Evolutionary conservation across 2,329 filamentous ascomycete genomes (phyloP), one percentile per base, ranked within the genome.

Genomic region (Endoconidiophora polonica): DNA sequence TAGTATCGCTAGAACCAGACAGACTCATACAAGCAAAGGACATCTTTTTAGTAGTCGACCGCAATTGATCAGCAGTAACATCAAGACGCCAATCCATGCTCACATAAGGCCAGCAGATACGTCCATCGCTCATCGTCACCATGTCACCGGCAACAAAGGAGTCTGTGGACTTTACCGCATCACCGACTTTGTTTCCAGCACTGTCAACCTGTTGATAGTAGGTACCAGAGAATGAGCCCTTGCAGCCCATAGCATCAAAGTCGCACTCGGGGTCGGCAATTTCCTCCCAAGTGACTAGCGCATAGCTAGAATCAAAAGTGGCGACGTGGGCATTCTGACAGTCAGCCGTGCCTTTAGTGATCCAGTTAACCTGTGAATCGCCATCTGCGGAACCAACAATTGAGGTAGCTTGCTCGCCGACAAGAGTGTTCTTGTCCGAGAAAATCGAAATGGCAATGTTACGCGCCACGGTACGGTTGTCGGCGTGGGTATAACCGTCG

Each of bases 121-220:
- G 66, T 20, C 71, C 72, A 53, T 76, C 72, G n/a, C 62, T 56
- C 65, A 76, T 71, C 29, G 72, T 76, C 9, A 76, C 74, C 67
- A 79, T 77, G 57, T 80, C 76, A 38, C 76, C 76, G 5, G 75
- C 72, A 43, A 80, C 73, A 56, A 68, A 76, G n/a, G 71, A 69
- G 58, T 77, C 66, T 10, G 60, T 66, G n/a, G 66, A 68, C 49
- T 64, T 66, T 52, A 77, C 57, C 1, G 71, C 61, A 14, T 66
- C 62, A 18, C 74, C 76, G 36, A 77, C 63, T 58, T 68, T 73
- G 48, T 65, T 61, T 2, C 76, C 76, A 10, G 65, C 60, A 48
- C 61, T 66, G 57, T 68, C 66, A 23, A 79, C 70, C 48, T 74
- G 63, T 62, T 79, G 76, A 66, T 74, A 79, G 60, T 68, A 72